Percentiles rank a stretch among this genome's conserved stretches.
Conservation (phyloP, 2,329 filamentous ascomycete species). For the Lasiodiplodia sp. region DNA sequence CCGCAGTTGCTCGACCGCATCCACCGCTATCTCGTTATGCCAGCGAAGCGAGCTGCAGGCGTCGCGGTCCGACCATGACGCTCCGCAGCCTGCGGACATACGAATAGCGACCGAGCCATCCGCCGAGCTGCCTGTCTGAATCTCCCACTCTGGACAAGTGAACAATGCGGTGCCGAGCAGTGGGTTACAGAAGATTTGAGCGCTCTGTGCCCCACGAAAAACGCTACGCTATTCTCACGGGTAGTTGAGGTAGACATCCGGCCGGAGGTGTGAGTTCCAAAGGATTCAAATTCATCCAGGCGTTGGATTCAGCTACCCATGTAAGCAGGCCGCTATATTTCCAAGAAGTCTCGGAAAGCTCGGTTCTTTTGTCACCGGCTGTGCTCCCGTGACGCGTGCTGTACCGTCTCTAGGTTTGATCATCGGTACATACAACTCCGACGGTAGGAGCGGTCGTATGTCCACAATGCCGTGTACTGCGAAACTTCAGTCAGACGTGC, state of each 20-base stretch:
- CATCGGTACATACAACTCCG: neutral
- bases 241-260: too few relatives aligned
- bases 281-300: too few relatives aligned
- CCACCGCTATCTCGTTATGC: neutral
- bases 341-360: too few relatives aligned
- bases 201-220: neutral
- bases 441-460: neutral
- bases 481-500: neutral
- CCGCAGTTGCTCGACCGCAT: neutral
- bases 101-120: constrained; percentile 1
- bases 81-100: constrained; percentile 17
- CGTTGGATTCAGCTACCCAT: too few relatives aligned
- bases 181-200: neutral
- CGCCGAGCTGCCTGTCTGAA: neutral
- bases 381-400: neutral
- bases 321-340: neutral
- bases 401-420: neutral
- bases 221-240: too few relatives aligned
- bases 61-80: constrained; percentile 4
- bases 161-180: neutral
- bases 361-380: too few relatives aligned
- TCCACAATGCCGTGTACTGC: neutral
- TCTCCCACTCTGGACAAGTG: neutral
- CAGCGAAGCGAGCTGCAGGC: neutral
- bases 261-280: too few relatives aligned